Conservation (phyloP, 2,329 filamentous ascomycete species). For the Aschersonia sp. region DNA sequence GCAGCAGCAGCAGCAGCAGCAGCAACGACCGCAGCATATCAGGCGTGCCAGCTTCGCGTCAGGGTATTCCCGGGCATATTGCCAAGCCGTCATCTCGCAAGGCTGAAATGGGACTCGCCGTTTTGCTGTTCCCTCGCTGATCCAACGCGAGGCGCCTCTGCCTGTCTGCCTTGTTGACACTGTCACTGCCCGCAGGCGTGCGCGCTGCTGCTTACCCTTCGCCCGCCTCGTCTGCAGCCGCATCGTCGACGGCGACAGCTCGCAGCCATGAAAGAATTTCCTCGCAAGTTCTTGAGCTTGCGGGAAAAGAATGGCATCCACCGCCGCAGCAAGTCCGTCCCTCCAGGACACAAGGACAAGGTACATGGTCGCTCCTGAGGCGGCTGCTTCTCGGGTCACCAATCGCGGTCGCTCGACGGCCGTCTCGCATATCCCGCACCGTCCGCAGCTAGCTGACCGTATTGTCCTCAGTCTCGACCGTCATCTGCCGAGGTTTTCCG, state of each 20-base stretch:
- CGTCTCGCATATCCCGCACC: too few species aligned
- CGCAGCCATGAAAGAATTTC: constrained; percentile 34
- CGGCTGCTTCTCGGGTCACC: neutral
- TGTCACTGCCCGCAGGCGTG: neutral
- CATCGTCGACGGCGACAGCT: neutral
- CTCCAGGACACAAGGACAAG: constrained; percentile 32
- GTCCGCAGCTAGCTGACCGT: neutral
- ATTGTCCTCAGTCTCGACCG: constrained; percentile 28
- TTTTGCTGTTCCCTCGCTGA: neutral
- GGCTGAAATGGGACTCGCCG: neutral
- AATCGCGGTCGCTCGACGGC: neutral
- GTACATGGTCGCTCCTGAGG: constrained; percentile 17
- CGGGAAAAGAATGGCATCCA: constrained; percentile 48
- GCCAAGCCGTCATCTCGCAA: neutral
- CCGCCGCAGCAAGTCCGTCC: constrained; percentile 39
- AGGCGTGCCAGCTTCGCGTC: neutral
- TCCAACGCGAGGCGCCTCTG: neutral
- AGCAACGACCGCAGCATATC: neutral
- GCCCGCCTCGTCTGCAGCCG: neutral
- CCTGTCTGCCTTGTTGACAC: neutral
- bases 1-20: too few species aligned
- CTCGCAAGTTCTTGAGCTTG: constrained; percentile 54
- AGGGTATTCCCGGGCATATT: neutral
- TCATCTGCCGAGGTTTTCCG: constrained; percentile 43
- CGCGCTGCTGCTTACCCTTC: neutral